phyloP scores from a whole-genome alignment of 768 basidiomycete species.

The Boletus sp. region DNA sequence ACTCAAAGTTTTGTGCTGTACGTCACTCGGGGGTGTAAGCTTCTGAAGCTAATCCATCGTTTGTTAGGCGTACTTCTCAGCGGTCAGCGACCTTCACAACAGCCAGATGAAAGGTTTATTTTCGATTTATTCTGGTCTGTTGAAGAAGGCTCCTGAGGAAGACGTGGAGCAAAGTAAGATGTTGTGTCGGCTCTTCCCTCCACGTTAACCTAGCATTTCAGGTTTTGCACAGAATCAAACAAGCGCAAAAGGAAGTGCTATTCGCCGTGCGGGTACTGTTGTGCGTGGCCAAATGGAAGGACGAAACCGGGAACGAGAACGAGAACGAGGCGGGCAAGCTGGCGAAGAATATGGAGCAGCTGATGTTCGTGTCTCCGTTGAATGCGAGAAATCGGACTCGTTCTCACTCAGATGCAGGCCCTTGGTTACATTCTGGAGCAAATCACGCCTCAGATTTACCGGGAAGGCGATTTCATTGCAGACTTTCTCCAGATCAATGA shows the following conservation, averaged over 20 bases:
- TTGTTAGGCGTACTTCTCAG: slow-evolving; percentile 86
- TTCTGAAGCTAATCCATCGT: slow-evolving; percentile 1
- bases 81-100: slow-evolving; percentile 77
- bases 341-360: slow-evolving; percentile 67
- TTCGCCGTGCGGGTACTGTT: slow-evolving; percentile 81
- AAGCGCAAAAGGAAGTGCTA: slow-evolving; percentile 47
- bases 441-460: slow-evolving; percentile 70
- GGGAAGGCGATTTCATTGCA: slow-evolving; percentile 84
- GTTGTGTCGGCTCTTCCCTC: not conserved
- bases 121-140: slow-evolving; percentile 49
- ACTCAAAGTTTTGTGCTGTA: slow-evolving; percentile 89
- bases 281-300: slow-evolving; percentile 75
- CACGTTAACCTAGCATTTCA: slow-evolving; percentile 23
- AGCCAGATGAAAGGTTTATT: slow-evolving; percentile 78
- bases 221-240: slow-evolving; percentile 43
- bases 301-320: slow-evolving; percentile 43
- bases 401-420: slow-evolving; percentile 46
- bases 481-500: slow-evolving; percentile 94
- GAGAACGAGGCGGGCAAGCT: slow-evolving; percentile 49
- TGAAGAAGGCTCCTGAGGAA: slow-evolving; percentile 72
- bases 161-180: slow-evolving; percentile 67
- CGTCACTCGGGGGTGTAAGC: slow-evolving; percentile 28
- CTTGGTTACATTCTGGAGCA: slow-evolving; percentile 74
- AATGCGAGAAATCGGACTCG: not conserved
- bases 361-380: slow-evolving; percentile 50